Percentiles rank a stretch among this genome's conserved stretches.
phyloP scores from a whole-genome alignment of 2,329 filamentous ascomycete genomes.

The Xylariaceae sp. region DNA sequence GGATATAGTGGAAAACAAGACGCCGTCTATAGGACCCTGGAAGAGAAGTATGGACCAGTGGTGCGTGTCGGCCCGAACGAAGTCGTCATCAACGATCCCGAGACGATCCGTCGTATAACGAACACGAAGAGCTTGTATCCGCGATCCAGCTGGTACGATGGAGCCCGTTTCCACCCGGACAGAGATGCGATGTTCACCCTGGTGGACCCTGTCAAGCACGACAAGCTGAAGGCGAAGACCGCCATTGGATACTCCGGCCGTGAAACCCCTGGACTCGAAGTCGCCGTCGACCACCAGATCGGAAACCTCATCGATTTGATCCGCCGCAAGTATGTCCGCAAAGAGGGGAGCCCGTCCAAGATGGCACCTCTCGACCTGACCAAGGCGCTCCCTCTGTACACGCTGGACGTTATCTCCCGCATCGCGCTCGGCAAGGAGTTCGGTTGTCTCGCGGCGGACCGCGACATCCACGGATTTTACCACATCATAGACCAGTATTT shows the following conservation, averaged over 20 bases:
- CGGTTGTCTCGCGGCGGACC: constrained; percentile 20
- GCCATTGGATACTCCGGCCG: constrained; percentile 21
- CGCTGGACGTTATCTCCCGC: constrained; percentile 25
- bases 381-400: constrained; percentile 18
- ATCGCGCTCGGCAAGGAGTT: constrained; percentile 25
- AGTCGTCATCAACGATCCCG: constrained; percentile 32
- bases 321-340: constrained; percentile 17
- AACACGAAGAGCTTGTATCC: constrained; percentile 13
- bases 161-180: constrained; percentile 17
- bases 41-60: constrained; percentile 26
- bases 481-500: constrained; percentile 4
- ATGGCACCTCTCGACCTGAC: constrained; percentile 19
- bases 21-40: constrained; percentile 21
- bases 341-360: not conserved
- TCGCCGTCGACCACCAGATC: constrained; percentile 21
- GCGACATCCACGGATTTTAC: constrained; percentile 21
- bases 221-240: constrained; percentile 20
- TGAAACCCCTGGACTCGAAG: constrained; percentile 21
- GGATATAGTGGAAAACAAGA: constrained; percentile 23
- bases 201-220: constrained; percentile 15
- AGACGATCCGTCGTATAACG: constrained; percentile 19
- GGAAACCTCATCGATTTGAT: constrained; percentile 16
- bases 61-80: constrained; percentile 36
- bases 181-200: constrained; percentile 21
- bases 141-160: constrained; percentile 21